Base-by-base conservation (phyloP, 2,329 filamentous ascomycete species). In the Setomelanomma holmii region DNA sequence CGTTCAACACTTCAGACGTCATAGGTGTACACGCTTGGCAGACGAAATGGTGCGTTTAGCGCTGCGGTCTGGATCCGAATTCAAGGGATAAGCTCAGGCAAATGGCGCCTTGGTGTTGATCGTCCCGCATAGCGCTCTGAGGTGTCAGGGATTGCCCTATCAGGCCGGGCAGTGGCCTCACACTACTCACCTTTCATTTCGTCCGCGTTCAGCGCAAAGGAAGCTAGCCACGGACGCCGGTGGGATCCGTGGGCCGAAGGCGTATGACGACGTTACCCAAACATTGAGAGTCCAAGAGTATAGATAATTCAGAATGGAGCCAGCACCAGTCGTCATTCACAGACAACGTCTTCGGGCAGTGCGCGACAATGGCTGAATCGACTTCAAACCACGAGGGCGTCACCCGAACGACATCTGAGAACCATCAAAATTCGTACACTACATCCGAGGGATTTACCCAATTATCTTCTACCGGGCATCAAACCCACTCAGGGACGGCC, bases 341-440 rank as follows among this genome's bases (percentile, higher is more conserved):
- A 47, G 10, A 33, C 12, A 17, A 23, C 40, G 24, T 34, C 34
- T 33, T 33, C 19, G 27, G 14, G 24, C 20, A 52, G 5, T 35
- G 23, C 39, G 42, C 40, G 39, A 52, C 24, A 52, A 64, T 63
- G 64, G 57, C 57, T 51, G 52, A 60, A 24, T 45, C 14, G 20
- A 56, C 53, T 36, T 53, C 49, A 5, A 45, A 48, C 49, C 41
- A 46, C 42, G 44, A 60, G 45, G 39, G 33, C n/a, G 43, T 40
- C 20, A 36, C 22, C 34, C 47, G 43, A 12, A 51, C 41, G 20
- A 52, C 49, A 21, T 45, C 53, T 33, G 11, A 51, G 7, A 21
- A 24, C 23, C 39, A 43, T 21, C 45, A 52, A 33, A 41, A 24
- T 17, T 41, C 22, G 1, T 8, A 24, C 40, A 48, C 17, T 27